Evolutionary conservation across 768 basidiomycete species (phyloP).

Genomic region (Candolleomyces aberdarensis): DNA sequence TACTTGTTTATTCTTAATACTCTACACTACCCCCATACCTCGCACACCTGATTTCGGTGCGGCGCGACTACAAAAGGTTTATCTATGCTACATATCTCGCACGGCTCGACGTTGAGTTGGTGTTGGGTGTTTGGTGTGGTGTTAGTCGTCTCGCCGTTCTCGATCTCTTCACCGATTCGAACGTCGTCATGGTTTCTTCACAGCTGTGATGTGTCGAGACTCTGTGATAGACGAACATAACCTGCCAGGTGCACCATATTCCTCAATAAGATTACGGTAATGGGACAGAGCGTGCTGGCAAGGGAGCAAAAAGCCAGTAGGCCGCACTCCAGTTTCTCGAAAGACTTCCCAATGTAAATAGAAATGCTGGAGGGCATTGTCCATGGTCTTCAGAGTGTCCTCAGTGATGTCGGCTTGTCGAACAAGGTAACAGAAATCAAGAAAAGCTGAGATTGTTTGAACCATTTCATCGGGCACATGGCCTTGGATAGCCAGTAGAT

Average conservation of each 20-base stretch:
- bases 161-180: conserved; percentile 25
- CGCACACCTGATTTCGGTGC: no score
- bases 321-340: conserved; percentile 11
- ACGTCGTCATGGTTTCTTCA: conserved; percentile 31
- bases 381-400: conserved; percentile 12
- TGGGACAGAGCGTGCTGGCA: conserved; percentile 22
- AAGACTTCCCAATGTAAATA: conserved; percentile 28
- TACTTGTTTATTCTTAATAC: no score
- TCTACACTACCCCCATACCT: no score
- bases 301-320: conserved; percentile 15
- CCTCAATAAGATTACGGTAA: conserved; percentile 13
- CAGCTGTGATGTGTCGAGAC: conserved; percentile 28
- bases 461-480: conserved; percentile 16
- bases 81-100: no score
- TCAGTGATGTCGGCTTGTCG: conserved; percentile 7
- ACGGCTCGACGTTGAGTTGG: no score
- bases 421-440: conserved; percentile 34
- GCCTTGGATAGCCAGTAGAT: conserved; percentile 17
- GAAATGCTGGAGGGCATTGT: conserved; percentile 19
- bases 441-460: conserved; percentile 18
- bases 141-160: no score
- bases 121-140: no score
- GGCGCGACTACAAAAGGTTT: no score
- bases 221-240: conserved; percentile 32
- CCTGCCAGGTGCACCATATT: conserved; percentile 23